Conservation (phyloP, 192 early-diverging fungal species). For the Oehlia diaphana region DNA sequence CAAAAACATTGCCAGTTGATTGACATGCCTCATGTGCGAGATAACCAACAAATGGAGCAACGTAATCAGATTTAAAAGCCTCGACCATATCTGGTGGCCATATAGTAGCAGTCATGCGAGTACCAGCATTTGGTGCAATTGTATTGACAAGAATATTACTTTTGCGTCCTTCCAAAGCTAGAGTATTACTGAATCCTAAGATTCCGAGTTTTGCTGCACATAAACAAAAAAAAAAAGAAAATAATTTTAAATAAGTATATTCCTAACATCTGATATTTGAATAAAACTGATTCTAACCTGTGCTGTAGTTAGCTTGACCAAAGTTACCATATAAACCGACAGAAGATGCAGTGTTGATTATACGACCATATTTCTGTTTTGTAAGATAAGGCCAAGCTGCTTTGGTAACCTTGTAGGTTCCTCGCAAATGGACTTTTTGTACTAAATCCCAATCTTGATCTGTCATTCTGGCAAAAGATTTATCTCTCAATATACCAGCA, state of each 20-base stretch:
- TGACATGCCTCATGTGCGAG: slow-evolving; percentile 78
- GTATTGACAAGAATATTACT: slow-evolving; percentile 92
- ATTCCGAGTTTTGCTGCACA: slow-evolving; percentile 85
- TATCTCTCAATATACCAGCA: slow-evolving; percentile 96
- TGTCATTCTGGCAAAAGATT: slow-evolving; percentile 87
- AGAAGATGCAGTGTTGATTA: slow-evolving; percentile 93
- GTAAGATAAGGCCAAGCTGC: slow-evolving; percentile 95
- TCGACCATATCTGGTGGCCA: slow-evolving; percentile 95
- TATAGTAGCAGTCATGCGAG: slow-evolving; percentile 95
- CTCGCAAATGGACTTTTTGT: slow-evolving; percentile 85
- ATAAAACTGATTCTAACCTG: slow-evolving; percentile 20
- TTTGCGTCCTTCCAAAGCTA: slow-evolving; percentile 89
- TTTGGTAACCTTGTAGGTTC: slow-evolving; percentile 91
- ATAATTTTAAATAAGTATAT: not conserved
- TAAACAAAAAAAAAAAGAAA: not conserved
- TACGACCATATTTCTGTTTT: slow-evolving; percentile 92
- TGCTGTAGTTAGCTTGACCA: slow-evolving; percentile 55
- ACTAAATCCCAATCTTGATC: slow-evolving; percentile 96
- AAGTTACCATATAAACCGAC: slow-evolving; percentile 95
- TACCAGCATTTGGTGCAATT: slow-evolving; percentile 97
- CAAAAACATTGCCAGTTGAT: slow-evolving; percentile 88
- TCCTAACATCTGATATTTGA: not conserved
- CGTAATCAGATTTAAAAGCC: slow-evolving; percentile 94
- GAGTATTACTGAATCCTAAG: slow-evolving; percentile 86
- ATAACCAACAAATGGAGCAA: slow-evolving; percentile 91